Evolutionary conservation across 768 basidiomycete species (phyloP).

Genomic region (Tremella fuciformis): DNA sequence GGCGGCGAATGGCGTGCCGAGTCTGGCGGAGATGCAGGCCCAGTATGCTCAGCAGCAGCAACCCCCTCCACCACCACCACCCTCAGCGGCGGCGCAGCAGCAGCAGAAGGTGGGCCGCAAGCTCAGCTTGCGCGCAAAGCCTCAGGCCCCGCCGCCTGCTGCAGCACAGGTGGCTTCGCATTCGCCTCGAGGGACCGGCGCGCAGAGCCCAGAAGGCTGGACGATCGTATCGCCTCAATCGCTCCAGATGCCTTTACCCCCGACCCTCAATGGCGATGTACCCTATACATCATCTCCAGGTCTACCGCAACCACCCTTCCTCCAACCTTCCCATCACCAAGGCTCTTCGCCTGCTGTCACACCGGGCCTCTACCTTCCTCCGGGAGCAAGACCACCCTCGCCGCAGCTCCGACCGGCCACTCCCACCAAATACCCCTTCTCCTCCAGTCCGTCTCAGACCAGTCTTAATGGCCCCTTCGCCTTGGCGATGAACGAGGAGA

Average conservation of each 20-base stretch:
- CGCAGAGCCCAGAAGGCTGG: constrained; percentile 18
- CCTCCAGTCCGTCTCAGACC: constrained; percentile 24
- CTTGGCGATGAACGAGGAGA: constrained; percentile 1
- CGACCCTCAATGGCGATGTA: neutral
- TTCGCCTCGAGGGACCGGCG: constrained; percentile 1
- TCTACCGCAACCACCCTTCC: neutral
- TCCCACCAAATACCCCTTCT: constrained; percentile 19
- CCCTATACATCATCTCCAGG: neutral
- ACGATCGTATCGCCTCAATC: constrained; percentile 8
- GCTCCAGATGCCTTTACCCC: constrained; percentile 6
- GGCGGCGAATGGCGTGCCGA: neutral
- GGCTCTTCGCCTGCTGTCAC: constrained; percentile 8
- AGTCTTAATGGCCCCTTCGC: constrained; percentile 15
- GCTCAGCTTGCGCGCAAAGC: constrained; percentile 12
- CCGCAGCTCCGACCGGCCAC: constrained; percentile 26
- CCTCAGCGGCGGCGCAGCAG: constrained; percentile 13
- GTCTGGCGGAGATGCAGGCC: constrained; percentile 7
- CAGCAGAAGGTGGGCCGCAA: constrained; percentile 25
- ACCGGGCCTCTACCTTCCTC: constrained; percentile 33
- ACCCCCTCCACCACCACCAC: constrained; percentile 11
- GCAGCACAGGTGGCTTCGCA: neutral
- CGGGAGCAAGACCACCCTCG: constrained; percentile 43
- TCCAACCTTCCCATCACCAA: constrained; percentile 1
- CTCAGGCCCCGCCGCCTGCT: constrained; percentile 5
- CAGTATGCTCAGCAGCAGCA: constrained; percentile 25